These are phyloP conservation scores for Hypoxylon sp. DNA, from an alignment of 2,329 filamentous ascomycete species.

Conservation along the genomic window DNA sequence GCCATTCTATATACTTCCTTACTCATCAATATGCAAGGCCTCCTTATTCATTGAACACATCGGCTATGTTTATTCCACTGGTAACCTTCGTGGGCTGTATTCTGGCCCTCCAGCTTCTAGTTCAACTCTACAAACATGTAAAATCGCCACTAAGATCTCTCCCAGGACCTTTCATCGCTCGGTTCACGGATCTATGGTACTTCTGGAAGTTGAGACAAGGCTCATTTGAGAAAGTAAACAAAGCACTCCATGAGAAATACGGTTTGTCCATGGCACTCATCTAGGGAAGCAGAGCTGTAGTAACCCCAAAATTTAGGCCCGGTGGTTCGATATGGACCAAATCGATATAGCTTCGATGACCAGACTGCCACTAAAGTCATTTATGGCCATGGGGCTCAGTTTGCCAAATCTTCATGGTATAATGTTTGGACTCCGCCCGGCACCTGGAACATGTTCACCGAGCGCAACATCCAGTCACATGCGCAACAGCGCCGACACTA, in stretches of 20 bases:
- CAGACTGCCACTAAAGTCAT: constrained; percentile 59
- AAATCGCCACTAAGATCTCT: constrained; percentile 49
- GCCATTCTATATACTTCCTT: background rate
- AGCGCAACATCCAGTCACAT: constrained; percentile 51
- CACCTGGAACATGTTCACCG: constrained; percentile 48
- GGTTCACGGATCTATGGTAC: constrained; percentile 54
- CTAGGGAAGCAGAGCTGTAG: background rate
- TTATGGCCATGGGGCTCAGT: constrained; percentile 58
- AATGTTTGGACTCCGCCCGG: constrained; percentile 42
- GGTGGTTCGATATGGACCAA: constrained; percentile 64
- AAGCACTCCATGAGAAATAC: constrained; percentile 52
- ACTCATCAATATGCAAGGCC: background rate
- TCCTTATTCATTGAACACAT: background rate
- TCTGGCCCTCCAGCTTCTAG: constrained; percentile 7
- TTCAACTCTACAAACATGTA: constrained; percentile 4
- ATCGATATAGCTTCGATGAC: constrained; percentile 63
- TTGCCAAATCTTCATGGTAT: constrained; percentile 56
- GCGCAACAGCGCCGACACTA: constrained; percentile 50
- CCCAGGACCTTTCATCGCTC: constrained; percentile 49
- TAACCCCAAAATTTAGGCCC: constrained; percentile 46
- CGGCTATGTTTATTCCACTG: constrained; percentile 1
- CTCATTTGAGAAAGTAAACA: constrained; percentile 51
- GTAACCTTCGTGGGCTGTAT: background rate
- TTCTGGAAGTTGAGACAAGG: constrained; percentile 47
- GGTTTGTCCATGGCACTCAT: constrained; percentile 37